Evolutionary conservation across 257 asterid genomes (phyloP).

Genomic region (Solanum chmielewskii): DNA sequence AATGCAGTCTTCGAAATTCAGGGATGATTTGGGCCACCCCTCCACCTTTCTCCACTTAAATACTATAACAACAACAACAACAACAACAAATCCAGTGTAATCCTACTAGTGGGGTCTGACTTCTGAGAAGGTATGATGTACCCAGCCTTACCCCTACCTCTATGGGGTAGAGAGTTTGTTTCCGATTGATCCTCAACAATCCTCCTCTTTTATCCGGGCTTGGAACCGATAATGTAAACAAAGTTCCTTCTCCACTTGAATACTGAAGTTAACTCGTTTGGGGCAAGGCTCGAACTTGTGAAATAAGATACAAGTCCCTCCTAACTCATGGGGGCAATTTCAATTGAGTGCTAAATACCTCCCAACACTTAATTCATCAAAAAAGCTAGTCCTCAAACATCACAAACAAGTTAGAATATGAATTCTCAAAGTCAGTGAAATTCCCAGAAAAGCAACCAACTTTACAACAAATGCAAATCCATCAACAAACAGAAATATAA

Average conservation of each 20-base stretch:
- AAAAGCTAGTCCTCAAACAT: background rate
- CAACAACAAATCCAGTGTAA: background rate
- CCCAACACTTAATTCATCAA: background rate
- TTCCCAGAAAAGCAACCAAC: background rate
- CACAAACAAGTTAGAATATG: background rate
- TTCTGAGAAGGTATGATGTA: background rate
- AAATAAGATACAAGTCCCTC: background rate
- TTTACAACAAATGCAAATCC: background rate
- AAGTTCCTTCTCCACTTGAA: background rate
- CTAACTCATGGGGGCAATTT: background rate
- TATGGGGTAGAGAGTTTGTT: background rate
- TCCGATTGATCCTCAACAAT: background rate
- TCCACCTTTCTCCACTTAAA: background rate
- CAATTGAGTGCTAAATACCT: background rate
- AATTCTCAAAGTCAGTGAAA: background rate
- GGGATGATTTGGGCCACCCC: background rate
- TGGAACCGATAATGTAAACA: background rate
- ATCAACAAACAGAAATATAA: background rate
- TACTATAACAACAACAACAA: background rate
- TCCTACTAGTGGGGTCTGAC: background rate
- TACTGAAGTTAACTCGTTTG: background rate
- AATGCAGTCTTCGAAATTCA: background rate
- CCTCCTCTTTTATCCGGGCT: background rate
- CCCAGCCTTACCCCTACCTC: background rate
- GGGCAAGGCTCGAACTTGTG: background rate